These are phyloP conservation scores for Sclerotinia spermophila DNA, from an alignment of 2,329 filamentous ascomycete genomes.

Conservation along the genomic window DNA sequence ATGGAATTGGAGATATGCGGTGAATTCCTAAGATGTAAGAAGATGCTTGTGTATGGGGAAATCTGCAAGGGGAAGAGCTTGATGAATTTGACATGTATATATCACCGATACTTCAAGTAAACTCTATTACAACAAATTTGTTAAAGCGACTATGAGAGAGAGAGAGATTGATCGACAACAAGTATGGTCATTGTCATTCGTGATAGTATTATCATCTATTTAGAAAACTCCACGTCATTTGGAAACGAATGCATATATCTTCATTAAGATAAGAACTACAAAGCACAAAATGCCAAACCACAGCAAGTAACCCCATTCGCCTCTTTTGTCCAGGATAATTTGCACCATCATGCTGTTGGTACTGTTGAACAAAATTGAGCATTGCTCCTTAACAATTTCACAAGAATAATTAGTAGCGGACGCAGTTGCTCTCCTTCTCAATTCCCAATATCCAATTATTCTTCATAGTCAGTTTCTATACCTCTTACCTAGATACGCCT, in stretches of 20 bases:
- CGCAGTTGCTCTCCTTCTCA: no score
- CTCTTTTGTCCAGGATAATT: neutral
- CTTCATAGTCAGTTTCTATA: neutral
- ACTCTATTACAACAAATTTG: neutral
- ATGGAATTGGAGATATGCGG: no score
- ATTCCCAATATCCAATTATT: neutral
- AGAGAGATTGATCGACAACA: neutral
- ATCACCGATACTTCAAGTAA: neutral
- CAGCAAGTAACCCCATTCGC: no score
- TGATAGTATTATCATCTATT: neutral
- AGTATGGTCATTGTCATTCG: neutral
- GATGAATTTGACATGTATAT: accelerated
- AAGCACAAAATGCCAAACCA: neutral
- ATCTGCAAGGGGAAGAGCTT: neutral
- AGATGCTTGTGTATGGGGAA: neutral
- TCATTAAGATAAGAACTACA: neutral
- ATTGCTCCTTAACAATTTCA: neutral
- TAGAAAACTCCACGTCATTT: neutral
- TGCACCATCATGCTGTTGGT: neutral
- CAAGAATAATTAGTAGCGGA: no score
- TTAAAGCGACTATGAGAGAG: neutral
- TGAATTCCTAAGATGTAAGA: accelerated
- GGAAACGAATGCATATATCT: no score
- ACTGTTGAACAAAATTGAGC: neutral
- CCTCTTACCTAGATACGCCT: neutral